Base-by-base conservation (phyloP, 2,329 filamentous ascomycete species). In the Colletotrichum chlorophyti region DNA sequence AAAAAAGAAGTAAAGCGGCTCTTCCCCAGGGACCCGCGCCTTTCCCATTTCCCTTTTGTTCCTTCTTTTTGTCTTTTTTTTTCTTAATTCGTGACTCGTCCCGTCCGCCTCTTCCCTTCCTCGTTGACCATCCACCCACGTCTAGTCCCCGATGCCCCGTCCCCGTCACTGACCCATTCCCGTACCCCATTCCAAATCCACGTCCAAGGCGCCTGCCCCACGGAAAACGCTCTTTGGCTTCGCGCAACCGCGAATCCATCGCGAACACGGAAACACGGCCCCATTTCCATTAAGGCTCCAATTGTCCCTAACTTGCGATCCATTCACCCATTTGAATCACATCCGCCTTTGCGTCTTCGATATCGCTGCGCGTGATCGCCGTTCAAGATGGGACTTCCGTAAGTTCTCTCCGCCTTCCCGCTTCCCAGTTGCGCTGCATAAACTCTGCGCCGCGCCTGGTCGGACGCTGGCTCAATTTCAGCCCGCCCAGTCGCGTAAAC, bases 381-480 rank as follows among this genome's bases (percentile, higher is more conserved):
- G 10, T 15, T 58, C 65, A 66, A 40, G 47, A 80, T 80, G 78
- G 78, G 78, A 67, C 77, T 79, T 47, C 78, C 77, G 78, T 80
- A 76, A 78, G 78, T 77, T 58, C 60, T 27, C 45, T 31, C 38
- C 23, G 32, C 31, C 49, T 17, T 43, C 51, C 35, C 34, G 43
- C 37, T 29, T 17, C 32, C 42, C 24, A 43, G n/a, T 37, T 45
- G 48, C 49, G 51, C 50, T 54, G 50, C 50, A 34, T 52, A 34
- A n/a, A 29, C 47, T 52, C 52, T 55, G 47, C 50, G 35, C 46
- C 41, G 50, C 32, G 54, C 47, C 40, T 55, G 43, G 50, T 31
- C 42, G 50, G 38, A 58, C 46, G 43, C 45, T 49, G 53, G 61
- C 59, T 62, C 60, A 62, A 62, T 29, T 10, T 54, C 52, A 53